Conservation (phyloP, 1,284 basidiomycete species). For the Ceratobasidium sp. region DNA sequence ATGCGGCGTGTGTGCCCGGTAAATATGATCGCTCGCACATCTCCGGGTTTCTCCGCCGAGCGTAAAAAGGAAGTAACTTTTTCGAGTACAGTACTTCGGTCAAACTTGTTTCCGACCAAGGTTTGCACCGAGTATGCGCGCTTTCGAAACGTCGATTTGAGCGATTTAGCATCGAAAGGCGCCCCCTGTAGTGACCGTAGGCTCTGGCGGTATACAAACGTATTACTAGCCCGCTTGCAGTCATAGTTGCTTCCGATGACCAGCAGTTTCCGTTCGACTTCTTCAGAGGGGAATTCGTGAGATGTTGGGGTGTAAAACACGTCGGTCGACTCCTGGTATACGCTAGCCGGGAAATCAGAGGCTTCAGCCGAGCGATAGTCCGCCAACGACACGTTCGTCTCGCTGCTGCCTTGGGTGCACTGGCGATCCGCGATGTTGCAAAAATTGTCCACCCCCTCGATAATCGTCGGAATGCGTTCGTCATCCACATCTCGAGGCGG, state of each 20-base stretch:
- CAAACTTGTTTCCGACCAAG: slow-evolving; percentile 13
- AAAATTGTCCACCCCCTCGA: slow-evolving; percentile 6
- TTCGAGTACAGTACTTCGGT: slow-evolving; percentile 1
- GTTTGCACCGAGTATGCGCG: slow-evolving; percentile 16
- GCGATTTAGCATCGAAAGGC: slow-evolving; percentile 12
- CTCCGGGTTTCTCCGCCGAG: slow-evolving; percentile 13
- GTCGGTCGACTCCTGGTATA: background rate
- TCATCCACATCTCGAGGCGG: background rate
- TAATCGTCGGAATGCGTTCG: background rate
- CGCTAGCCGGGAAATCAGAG: background rate
- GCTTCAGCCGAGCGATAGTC: background rate
- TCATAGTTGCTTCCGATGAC: slow-evolving; percentile 33
- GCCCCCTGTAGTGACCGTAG: slow-evolving; percentile 1
- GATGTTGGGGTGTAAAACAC: background rate
- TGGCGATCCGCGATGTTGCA: slow-evolving; percentile 5
- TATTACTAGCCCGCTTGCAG: background rate
- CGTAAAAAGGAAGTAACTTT: slow-evolving; percentile 4
- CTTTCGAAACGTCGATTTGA: slow-evolving; percentile 18
- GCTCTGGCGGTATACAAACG: background rate
- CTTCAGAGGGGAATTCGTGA: background rate
- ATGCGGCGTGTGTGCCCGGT: slow-evolving; percentile 19
- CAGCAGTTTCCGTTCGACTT: slow-evolving; percentile 28
- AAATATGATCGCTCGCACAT: slow-evolving; percentile 37
- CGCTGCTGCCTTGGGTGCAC: too few relatives aligned
- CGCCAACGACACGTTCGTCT: background rate